Conservation (phyloP, 148 eudicot species). For the Rhododendron simsii region DNA sequence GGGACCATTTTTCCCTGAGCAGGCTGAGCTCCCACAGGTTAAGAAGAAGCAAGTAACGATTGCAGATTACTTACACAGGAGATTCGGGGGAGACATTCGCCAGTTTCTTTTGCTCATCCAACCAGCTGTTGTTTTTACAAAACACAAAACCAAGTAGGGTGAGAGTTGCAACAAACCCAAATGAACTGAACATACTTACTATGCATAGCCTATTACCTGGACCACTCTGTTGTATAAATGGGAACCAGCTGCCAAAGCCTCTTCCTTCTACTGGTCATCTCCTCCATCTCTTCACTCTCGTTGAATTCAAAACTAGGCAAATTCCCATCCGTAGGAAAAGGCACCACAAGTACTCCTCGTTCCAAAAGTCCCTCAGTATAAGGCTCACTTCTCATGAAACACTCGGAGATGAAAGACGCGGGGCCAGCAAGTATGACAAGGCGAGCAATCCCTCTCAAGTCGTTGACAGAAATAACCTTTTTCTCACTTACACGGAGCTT, state of each 20-base stretch:
- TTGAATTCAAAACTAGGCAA: constrained; percentile 57
- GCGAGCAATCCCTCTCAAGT: constrained; percentile 81
- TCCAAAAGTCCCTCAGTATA: constrained; percentile 68
- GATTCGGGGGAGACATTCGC: constrained; percentile 82
- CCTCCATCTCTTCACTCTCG: constrained; percentile 50
- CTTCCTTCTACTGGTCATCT: constrained; percentile 43
- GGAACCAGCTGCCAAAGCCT: constrained; percentile 88
- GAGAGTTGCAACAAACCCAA: not conserved
- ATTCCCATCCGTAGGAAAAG: constrained; percentile 69
- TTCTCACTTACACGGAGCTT: constrained; percentile 71
- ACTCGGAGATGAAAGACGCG: constrained; percentile 58
- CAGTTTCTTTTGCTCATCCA: constrained; percentile 81
- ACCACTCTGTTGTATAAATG: constrained; percentile 59
- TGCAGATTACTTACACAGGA: constrained; percentile 70
- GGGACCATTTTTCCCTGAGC: not conserved
- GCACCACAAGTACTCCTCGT: constrained; percentile 84
- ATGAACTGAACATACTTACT: not conserved
- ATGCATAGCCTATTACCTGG: constrained; percentile 42
- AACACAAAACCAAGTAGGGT: not conserved
- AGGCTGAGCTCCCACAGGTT: not conserved
- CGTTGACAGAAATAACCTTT: constrained; percentile 59
- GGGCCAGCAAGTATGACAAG: constrained; percentile 87
- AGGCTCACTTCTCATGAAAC: constrained; percentile 61
- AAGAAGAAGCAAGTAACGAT: constrained; percentile 6
- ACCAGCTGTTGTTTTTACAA: constrained; percentile 51